Evolutionary conservation across 768 basidiomycete genomes (phyloP), one percentile per base, ranked within the genome.

Genomic region (Lactifluus hygrophoroides): DNA sequence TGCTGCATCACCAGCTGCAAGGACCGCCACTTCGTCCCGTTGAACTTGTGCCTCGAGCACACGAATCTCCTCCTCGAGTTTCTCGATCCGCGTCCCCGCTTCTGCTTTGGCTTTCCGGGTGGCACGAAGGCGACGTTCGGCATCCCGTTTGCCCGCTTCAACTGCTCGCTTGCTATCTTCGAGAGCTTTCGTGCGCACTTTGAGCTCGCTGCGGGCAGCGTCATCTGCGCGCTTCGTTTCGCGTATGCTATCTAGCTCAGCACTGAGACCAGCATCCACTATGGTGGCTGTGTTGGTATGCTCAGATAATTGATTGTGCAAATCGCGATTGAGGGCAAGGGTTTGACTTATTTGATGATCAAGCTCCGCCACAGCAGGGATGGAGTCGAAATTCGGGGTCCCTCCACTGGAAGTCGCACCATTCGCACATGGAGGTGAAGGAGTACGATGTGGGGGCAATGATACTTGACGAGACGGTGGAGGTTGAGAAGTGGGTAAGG

Each of bases 101-200:
- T 77, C 83, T 66, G 89, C 85, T 34, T 86, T 81, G 60, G 79
- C 74, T 43, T 68, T 76, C 68, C 84, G 83, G 16, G 81, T 83
- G n/a, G 78, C 75, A 66, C 84, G 88, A 58, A 94, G 77, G 64
- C 85, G 85, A 75, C 90, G 93, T 72, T 98, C 95, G 4, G 87
- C 91, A 47, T 97, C 94, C 45, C 84, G 80, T 68, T 84, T 88
- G 51, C 76, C 71, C 51, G 80, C 76, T 71, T 99, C 96, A 11
- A 93, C 91, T 28, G 75, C 75, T 32, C 95, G 85, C 71, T 86
- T 89, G 54, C 82, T 75, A 69, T 99, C 95, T 64, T 99, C 95
- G 2, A 97, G 75, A 2, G 76, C 70, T 72, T 94, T 95, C 48
- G 88, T 89, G 49, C 86, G 84, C n/a, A 79, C 70, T 70, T 92